These are phyloP conservation scores for Hanseniaspora lachancei DNA, from an alignment of 805 yeast genomes.

Conservation along the genomic window DNA sequence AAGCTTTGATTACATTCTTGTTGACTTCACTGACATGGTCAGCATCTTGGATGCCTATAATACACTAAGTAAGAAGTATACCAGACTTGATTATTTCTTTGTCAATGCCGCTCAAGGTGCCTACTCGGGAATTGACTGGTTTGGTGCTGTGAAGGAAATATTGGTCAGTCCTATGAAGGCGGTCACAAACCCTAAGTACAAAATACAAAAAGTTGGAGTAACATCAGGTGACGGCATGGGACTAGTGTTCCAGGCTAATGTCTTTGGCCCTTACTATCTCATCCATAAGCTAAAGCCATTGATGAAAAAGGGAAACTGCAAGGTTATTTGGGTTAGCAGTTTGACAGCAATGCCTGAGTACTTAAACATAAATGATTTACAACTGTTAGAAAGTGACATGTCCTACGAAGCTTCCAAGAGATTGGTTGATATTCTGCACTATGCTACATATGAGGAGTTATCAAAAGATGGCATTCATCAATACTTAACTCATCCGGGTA, in stretches of 20 bases:
- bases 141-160: slow-evolving; percentile 59
- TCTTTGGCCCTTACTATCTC: slow-evolving; percentile 88
- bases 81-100: slow-evolving; percentile 61
- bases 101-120: slow-evolving; percentile 86
- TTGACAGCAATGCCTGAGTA: slow-evolving; percentile 66
- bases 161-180: slow-evolving; percentile 57
- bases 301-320: slow-evolving; percentile 45
- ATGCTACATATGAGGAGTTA: slow-evolving; percentile 48
- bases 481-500: slow-evolving; percentile 86
- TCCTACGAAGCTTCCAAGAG: slow-evolving; percentile 91
- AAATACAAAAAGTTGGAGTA: slow-evolving; percentile 68
- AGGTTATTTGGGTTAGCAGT: slow-evolving; percentile 74
- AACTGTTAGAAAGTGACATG: slow-evolving; percentile 45
- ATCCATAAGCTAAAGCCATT: slow-evolving; percentile 50
- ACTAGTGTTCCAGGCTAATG: slow-evolving; percentile 83
- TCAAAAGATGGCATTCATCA: slow-evolving; percentile 45
- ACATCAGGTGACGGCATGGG: slow-evolving; percentile 72
- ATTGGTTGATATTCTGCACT: slow-evolving; percentile 68
- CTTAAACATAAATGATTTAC: slow-evolving; percentile 62
- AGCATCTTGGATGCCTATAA: slow-evolving; percentile 63
- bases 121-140: slow-evolving; percentile 77
- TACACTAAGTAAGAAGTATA: slow-evolving; percentile 53
- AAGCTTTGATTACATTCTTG: slow-evolving; percentile 75
- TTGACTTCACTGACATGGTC: slow-evolving; percentile 86
- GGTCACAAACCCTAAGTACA: slow-evolving; percentile 78